These are phyloP conservation scores for Sarocladiaceae sp. DNA, from an alignment of 2,329 filamentous ascomycete genomes.

Conservation along the genomic window DNA sequence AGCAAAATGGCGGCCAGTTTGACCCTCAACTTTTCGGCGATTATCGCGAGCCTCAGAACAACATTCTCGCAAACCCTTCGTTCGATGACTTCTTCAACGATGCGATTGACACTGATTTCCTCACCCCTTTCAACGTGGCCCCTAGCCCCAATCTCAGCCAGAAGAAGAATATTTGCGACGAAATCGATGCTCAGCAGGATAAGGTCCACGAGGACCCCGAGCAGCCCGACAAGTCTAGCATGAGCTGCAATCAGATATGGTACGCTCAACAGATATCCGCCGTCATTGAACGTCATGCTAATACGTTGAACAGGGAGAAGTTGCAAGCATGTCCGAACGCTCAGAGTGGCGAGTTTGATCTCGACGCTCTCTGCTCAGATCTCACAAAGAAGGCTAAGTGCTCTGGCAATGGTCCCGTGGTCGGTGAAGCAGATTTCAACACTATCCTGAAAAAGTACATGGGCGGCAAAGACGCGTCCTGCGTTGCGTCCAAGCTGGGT, in stretches of 20 bases:
- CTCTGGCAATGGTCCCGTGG: slow-evolving; percentile 83
- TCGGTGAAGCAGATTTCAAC: slow-evolving; percentile 86
- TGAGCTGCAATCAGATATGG: slow-evolving; percentile 93
- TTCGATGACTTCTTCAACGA: slow-evolving; percentile 75
- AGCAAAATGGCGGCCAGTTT: slow-evolving; percentile 81
- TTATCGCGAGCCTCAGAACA: slow-evolving; percentile 87
- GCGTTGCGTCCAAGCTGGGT: background rate
- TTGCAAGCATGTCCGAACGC: slow-evolving; percentile 83
- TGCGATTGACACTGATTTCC: slow-evolving; percentile 76
- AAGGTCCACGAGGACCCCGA: slow-evolving; percentile 63
- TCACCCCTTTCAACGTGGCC: slow-evolving; percentile 72
- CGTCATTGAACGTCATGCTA: background rate
- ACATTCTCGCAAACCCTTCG: slow-evolving; percentile 62
- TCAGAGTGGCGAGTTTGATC: slow-evolving; percentile 85
- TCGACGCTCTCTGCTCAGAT: slow-evolving; percentile 88
- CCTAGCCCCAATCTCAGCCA: slow-evolving; percentile 29
- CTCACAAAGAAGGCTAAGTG: slow-evolving; percentile 95
- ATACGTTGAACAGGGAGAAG: slow-evolving; percentile 65
- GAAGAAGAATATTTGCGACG: slow-evolving; percentile 69
- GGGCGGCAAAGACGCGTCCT: slow-evolving; percentile 7
- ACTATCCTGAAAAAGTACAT: slow-evolving; percentile 66
- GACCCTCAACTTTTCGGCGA: slow-evolving; percentile 89
- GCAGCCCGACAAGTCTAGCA: slow-evolving; percentile 42
- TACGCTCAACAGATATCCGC: slow-evolving; percentile 43
- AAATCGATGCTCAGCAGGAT: slow-evolving; percentile 73